phyloP scores from a whole-genome alignment of 2,329 filamentous ascomycete species.

The Neonectria sp. region DNA sequence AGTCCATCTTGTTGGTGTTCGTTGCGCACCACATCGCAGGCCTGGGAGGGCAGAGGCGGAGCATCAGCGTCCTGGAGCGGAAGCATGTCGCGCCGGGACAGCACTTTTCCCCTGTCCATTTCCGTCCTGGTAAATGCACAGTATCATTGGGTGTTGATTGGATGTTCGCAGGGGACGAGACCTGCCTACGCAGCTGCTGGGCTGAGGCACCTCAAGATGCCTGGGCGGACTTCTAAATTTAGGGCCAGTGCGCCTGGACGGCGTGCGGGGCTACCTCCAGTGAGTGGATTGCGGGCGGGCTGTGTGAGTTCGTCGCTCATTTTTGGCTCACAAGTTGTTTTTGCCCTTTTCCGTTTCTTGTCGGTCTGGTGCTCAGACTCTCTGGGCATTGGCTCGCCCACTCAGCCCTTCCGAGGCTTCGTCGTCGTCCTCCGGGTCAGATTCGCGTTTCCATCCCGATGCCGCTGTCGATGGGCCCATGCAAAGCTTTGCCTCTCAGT shows the following conservation, averaged over 20 bases:
- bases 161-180: background rate
- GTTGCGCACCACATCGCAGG: background rate
- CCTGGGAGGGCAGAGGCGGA: constrained; percentile 19
- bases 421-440: constrained; percentile 15
- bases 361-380: constrained; percentile 4
- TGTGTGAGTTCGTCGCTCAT: constrained; percentile 32
- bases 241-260: constrained; percentile 33
- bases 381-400: background rate
- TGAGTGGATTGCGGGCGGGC: constrained; percentile 28
- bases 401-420: constrained; percentile 27
- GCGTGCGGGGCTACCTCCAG: constrained; percentile 29
- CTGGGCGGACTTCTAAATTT: constrained; percentile 44
- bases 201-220: constrained; percentile 40
- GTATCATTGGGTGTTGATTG: background rate
- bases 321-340: background rate
- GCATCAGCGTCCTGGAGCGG: constrained; percentile 23
- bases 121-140: background rate
- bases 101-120: background rate
- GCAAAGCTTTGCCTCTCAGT: no score
- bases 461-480: constrained; percentile 21
- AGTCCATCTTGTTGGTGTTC: constrained; percentile 1
- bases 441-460: constrained; percentile 13
- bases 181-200: constrained; percentile 25
- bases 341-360: background rate
- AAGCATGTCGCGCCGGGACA: constrained; percentile 27